phyloP scores from a whole-genome alignment of 768 basidiomycete genomes.

The Trametes gibbosa region DNA sequence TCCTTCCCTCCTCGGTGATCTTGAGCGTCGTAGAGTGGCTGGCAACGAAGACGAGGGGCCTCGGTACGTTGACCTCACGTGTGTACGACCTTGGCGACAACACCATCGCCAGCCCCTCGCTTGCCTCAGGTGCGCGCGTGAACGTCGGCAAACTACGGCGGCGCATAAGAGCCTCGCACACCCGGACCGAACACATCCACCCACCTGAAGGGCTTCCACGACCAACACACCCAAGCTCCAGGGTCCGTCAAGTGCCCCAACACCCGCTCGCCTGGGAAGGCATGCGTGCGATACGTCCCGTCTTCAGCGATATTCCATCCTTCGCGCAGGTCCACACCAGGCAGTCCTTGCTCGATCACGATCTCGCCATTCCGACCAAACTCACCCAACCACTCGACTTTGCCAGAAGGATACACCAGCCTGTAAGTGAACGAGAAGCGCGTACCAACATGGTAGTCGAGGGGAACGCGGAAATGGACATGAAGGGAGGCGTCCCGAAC shows the following conservation, averaged over 20 bases:
- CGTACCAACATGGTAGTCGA: slow-evolving; percentile 6
- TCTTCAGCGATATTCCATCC: slow-evolving; percentile 18
- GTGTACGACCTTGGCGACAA: slow-evolving; percentile 14
- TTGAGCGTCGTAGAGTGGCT: slow-evolving; percentile 8
- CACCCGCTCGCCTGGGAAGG: slow-evolving; percentile 1
- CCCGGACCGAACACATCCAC: not conserved
- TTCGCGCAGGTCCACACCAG: slow-evolving; percentile 16
- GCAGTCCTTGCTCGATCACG: slow-evolving; percentile 19
- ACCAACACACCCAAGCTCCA: slow-evolving; percentile 22
- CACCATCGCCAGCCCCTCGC: slow-evolving; percentile 1
- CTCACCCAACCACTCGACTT: slow-evolving; percentile 26
- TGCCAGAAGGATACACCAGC: slow-evolving; percentile 25
- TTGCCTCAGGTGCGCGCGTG: not conserved
- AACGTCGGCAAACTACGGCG: not conserved
- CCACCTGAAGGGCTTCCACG: slow-evolving; percentile 17
- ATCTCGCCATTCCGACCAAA: slow-evolving; percentile 26
- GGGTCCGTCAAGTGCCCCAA: slow-evolving; percentile 15
- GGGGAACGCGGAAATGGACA: slow-evolving; percentile 15
- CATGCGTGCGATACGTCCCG: slow-evolving; percentile 3
- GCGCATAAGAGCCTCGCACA: not conserved
- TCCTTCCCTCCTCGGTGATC: slow-evolving; percentile 9
- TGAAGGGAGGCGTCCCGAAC: slow-evolving; percentile 12
- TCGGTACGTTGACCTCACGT: slow-evolving; percentile 3
- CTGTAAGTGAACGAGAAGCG: slow-evolving; percentile 29
- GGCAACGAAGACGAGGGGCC: slow-evolving; percentile 20